A percentile compares a stretch with the other conserved stretches of the same genome.
Conservation (phyloP, 495 filamentous ascomycete genomes). For the Cercophora sp. region DNA sequence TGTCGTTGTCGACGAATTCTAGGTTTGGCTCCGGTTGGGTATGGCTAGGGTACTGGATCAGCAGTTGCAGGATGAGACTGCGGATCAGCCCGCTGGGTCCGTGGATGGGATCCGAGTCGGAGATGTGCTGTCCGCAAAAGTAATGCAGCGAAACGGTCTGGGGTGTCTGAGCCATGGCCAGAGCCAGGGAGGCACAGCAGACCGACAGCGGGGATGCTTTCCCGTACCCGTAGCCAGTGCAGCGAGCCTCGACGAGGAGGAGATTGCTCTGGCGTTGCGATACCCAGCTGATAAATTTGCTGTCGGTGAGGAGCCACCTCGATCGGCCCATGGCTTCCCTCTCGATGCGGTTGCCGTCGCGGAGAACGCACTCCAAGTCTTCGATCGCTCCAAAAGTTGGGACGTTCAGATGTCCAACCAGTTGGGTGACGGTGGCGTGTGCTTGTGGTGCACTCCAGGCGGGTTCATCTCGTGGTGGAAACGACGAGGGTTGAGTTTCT, state of each 20-base stretch:
- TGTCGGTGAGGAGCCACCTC: background rate
- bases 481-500: background rate
- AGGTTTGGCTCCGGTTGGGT: background rate
- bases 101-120: background rate
- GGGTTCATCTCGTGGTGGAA: background rate
- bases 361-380: background rate
- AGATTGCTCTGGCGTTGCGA: background rate
- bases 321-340: background rate
- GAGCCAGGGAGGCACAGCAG: background rate
- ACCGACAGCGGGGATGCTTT: background rate
- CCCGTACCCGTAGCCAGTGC: background rate
- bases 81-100: background rate
- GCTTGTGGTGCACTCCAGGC: background rate
- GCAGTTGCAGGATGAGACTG: background rate
- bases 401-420: background rate
- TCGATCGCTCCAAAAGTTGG: background rate
- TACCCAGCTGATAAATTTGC: background rate
- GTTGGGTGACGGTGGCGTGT: background rate
- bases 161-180: background rate
- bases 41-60: background rate
- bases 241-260: background rate
- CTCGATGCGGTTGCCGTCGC: background rate
- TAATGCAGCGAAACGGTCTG: background rate
- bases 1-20: background rate
- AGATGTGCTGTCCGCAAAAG: background rate